Evolutionary conservation across 2,329 filamentous ascomycete genomes (phyloP), one percentile per base, ranked within the genome.

Genomic region (Pestalotiopsis fici): DNA sequence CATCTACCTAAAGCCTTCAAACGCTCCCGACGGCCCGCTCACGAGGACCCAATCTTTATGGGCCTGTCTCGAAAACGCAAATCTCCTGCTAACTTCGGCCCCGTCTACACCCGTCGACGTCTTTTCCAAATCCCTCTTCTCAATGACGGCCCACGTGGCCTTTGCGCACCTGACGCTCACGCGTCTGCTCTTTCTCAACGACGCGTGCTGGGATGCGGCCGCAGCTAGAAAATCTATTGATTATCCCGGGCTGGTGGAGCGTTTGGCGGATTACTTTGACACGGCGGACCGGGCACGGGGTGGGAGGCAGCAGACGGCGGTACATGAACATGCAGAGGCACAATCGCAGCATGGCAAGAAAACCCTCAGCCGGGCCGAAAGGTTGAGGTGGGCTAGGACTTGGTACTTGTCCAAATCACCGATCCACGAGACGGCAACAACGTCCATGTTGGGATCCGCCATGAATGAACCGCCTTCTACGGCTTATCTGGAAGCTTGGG

Each of bases 141-240:
- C 61, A 11, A 27, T 57, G 55, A 27, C 18, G 18, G 55, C 55
- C 13, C 43, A 54, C 37, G 9, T 64, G 2, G 35, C 35, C 23
- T 64, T 64, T 54, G 61, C 37, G 21, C 35, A 47, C 61, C 27
- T 64, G 12, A 64, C 61, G 5, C 28, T 64, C 7, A 35, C 61
- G 13, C 61, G 39, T 5, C 61, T 64, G n/a, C 37, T 54, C 61
- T 39, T 47, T 25, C 21, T 31, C 35, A 31, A 64, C 27, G 43
- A 64, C 15, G 12, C n/a, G 61, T 21, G 39, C 61, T 64, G 61
- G 61, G 39, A 64, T 37, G n/a, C 61, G 6, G 23, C 23, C 12
- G 13, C 23, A 18, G 59, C 59, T 6, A 12, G 59, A 1, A 39
- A 61, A 23, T 23, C 15, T n/a, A 27, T 43, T 23, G 59, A 61